Base-by-base conservation (phyloP, 768 basidiomycete species). In the Suillus alpinus region DNA sequence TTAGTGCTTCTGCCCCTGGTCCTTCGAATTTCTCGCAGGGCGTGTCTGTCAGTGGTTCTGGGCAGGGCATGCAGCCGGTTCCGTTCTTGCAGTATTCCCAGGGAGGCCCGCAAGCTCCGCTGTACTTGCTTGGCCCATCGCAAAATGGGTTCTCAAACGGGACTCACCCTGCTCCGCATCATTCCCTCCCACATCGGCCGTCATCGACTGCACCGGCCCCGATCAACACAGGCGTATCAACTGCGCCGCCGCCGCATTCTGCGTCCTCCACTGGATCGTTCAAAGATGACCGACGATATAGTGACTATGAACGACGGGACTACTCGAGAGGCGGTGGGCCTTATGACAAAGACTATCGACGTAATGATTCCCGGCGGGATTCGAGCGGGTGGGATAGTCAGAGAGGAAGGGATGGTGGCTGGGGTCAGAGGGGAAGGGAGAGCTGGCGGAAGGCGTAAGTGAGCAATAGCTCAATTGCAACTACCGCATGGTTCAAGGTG, bases 291-390 rank as follows among this genome's bases (percentile, higher is more conserved):
- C 69, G 66, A 31, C 62, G 71, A 55, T 12, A 58, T 32, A 43
- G 56, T 23, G 59, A 60, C 2, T 43, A 60, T 20, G 59, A 59
- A 40, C 53, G 26, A 20, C 59, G 59, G 23, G 59, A 31, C 29
- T 39, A 39, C 20, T 26, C 53, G 10, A 36, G 23, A 55, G 66
- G 65, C 18, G 6, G 23, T 14, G 59, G 56, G 14, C 37, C 66
- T 29, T 59, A 72, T 16, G 36, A 23, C 55, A 58, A 43, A 16
- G 64, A 66, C 10, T 26, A 55, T 59, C 66, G 66, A 34, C 60
- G 29, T 56, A 55, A 56, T 32, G 71, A 73, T 20, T 60, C 71
- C 14, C 59, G 67, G 39, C 64, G 68, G 32, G 31, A 58, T 41
- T 47, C 63, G 18, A 58, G 39, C 2, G 52, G 49, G 49, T 26